Conservation (phyloP, 1,284 basidiomycete genomes). For the Fistulina hepatica region DNA sequence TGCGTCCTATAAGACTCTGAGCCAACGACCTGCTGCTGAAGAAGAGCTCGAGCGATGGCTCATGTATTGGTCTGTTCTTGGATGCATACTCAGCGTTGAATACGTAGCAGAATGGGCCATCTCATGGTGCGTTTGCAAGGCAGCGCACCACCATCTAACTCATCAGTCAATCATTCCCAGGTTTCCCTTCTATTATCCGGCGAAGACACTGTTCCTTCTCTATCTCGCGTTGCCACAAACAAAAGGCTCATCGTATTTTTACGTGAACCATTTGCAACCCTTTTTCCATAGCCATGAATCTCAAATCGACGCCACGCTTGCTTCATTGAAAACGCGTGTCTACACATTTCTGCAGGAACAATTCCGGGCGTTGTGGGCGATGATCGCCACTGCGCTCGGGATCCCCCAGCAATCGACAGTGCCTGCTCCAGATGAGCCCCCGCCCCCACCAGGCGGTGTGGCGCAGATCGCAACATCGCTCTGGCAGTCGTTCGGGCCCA, state of each 20-base stretch:
- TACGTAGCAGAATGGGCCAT: constrained; percentile 76
- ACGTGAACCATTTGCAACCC: constrained; percentile 64
- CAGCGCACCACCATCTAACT: constrained; percentile 8
- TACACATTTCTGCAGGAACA: constrained; percentile 59
- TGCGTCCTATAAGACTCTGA: constrained; percentile 77
- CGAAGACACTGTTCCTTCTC: constrained; percentile 79
- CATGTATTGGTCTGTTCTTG: constrained; percentile 86
- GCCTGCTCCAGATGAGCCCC: neutral
- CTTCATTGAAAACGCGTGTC: constrained; percentile 44
- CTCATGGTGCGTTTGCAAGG: constrained; percentile 46
- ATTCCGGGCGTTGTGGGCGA: constrained; percentile 50
- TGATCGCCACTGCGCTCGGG: constrained; percentile 36
- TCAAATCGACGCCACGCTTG: constrained; percentile 70
- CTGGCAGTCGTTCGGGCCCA: constrained; percentile 67
- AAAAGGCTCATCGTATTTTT: constrained; percentile 72
- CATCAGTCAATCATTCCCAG: constrained; percentile 33
- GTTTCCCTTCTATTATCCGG: constrained; percentile 79
- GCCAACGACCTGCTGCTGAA: constrained; percentile 68
- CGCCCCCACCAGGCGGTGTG: constrained; percentile 30
- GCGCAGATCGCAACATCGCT: constrained; percentile 51
- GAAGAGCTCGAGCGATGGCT: constrained; percentile 76
- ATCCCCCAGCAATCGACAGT: constrained; percentile 25
- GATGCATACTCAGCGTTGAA: constrained; percentile 63
- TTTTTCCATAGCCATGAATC: constrained; percentile 69
- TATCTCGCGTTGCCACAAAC: constrained; percentile 89